phyloP scores from a whole-genome alignment of 495 filamentous ascomycete species.

The Durotheca rogersii region DNA sequence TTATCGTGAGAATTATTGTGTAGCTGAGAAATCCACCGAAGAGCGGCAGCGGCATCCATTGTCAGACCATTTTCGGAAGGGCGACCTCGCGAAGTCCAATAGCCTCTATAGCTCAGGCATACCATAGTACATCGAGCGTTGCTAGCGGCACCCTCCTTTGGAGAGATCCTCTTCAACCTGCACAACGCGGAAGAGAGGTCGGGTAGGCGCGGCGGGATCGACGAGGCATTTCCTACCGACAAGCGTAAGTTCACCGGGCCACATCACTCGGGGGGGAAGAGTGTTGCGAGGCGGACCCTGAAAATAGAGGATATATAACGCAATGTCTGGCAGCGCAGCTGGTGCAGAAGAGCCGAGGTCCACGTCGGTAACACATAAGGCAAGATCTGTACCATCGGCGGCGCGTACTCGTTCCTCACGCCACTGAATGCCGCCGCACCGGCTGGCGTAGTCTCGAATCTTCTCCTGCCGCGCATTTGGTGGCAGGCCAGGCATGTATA shows the following conservation, averaged over 20 bases:
- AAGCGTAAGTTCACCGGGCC: conserved; percentile 34
- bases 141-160: conserved; percentile 6
- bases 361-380: conserved; percentile 31
- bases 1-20: conserved; percentile 29
- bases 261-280: conserved; percentile 8
- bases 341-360: conserved; percentile 24
- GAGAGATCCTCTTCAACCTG: conserved; percentile 39
- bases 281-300: conserved; percentile 48
- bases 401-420: conserved; percentile 53
- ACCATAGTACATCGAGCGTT: conserved; percentile 54
- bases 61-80: conserved; percentile 66
- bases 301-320: conserved; percentile 58
- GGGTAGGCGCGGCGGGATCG: conserved; percentile 68
- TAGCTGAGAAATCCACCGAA: conserved; percentile 53
- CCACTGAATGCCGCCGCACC: conserved; percentile 65
- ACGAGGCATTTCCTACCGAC: conserved; percentile 60
- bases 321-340: conserved; percentile 13
- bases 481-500: conserved; percentile 76
- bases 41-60: conserved; percentile 61
- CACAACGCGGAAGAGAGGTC: conserved; percentile 59
- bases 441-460: conserved; percentile 59
- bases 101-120: conserved; percentile 73
- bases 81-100: conserved; percentile 74
- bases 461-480: conserved; percentile 59
- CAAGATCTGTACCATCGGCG: conserved; percentile 59